Conservation (phyloP, 164 flowering plant genomes). For the Cinnamomum chago region DNA sequence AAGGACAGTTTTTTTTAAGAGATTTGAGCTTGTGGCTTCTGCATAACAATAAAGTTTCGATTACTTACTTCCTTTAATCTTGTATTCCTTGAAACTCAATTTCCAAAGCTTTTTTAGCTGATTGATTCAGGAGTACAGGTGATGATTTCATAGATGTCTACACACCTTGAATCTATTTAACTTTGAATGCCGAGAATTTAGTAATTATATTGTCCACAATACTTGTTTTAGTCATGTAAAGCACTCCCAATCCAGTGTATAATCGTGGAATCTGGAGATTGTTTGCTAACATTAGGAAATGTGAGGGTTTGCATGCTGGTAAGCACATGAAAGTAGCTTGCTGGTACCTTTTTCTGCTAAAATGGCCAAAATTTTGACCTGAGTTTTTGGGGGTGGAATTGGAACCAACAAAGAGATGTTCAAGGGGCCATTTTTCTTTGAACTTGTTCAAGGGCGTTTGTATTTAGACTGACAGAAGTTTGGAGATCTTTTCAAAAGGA, state of each 20-base stretch:
- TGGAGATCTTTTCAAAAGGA: not conserved
- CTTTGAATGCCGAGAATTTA: slow-evolving; percentile 19
- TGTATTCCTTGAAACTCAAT: not conserved
- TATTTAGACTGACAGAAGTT: too few relatives aligned
- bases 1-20: slow-evolving; percentile 5
- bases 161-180: slow-evolving; percentile 20
- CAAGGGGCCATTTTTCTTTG: too few relatives aligned
- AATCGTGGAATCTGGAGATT: not conserved
- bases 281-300: too few relatives aligned
- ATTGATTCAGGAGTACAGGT: not conserved
- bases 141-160: slow-evolving; percentile 17
- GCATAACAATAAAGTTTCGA: slow-evolving; percentile 3
- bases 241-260: not conserved
- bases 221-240: not conserved
- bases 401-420: too few relatives aligned
- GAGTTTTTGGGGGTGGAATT: not conserved
- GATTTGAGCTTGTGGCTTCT: not conserved
- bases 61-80: not conserved
- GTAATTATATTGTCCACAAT: not conserved
- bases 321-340: too few relatives aligned
- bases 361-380: not conserved
- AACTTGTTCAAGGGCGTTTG: too few relatives aligned
- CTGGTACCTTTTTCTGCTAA: too few relatives aligned
- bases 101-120: slow-evolving; percentile 2
- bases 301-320: too few relatives aligned